A percentile compares a stretch with the other conserved stretches of the same genome.
Conservation (phyloP, 1,284 basidiomycete genomes). For the Irpex lacteus region DNA sequence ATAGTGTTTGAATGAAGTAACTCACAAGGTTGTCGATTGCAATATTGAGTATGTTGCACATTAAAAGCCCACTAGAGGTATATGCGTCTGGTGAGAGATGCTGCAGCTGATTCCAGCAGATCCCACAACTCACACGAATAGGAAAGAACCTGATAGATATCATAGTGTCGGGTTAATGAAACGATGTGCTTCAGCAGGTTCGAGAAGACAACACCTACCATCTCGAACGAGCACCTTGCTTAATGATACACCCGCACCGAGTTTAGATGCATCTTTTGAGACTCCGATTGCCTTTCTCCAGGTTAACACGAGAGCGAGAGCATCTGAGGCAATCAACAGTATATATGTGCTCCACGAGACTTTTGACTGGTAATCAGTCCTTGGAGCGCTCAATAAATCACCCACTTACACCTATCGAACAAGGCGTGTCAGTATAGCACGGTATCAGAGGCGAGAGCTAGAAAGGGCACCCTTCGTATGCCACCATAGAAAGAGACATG, state of each 20-base stretch:
- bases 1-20: not conserved
- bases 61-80: not conserved
- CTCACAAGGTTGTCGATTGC: not conserved
- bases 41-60: not conserved
- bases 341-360: not conserved
- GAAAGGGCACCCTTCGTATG: too few species aligned
- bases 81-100: not conserved
- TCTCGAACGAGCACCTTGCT: not conserved
- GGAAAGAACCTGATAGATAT: not conserved
- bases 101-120: not conserved
- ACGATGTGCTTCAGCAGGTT: not conserved
- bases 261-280: not conserved
- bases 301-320: not conserved
- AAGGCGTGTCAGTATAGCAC: not conserved
- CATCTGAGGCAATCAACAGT: not conserved
- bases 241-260: not conserved
- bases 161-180: not conserved
- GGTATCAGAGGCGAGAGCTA: too few species aligned
- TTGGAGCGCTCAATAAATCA: not conserved
- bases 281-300: not conserved
- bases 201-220: not conserved
- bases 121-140: not conserved
- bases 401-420: not conserved
- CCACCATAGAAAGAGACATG: too few species aligned
- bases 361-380: not conserved